phyloP scores from a whole-genome alignment of 2,329 filamentous ascomycete genomes.

The Fusarium scirpi region DNA sequence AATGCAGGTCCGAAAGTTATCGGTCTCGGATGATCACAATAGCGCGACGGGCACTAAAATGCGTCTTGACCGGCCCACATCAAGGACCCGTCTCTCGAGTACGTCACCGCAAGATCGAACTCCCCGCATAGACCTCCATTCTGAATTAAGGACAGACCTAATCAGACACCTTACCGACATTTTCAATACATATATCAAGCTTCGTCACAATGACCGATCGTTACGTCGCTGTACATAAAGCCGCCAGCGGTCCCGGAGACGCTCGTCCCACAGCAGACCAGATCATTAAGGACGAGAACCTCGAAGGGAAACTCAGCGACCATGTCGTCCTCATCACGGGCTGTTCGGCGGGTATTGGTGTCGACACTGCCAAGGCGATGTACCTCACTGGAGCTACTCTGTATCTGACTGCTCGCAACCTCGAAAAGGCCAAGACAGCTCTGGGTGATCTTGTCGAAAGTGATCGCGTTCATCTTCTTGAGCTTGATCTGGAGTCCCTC shows the following conservation, averaged over 20 bases:
- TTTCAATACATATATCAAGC: rapidly evolving
- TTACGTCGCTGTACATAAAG: conserved; percentile 11
- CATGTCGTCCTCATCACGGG: background rate
- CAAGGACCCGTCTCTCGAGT: background rate
- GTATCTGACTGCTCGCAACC: conserved; percentile 2
- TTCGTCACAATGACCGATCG: background rate
- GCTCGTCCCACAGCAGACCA: background rate
- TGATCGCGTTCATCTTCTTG: background rate
- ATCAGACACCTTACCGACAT: no score
- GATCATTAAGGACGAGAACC: conserved; percentile 2
- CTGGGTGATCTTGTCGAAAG: background rate
- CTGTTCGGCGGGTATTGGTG: background rate
- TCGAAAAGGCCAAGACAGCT: conserved; percentile 2
- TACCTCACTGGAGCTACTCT: conserved; percentile 3
- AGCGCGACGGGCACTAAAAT: background rate
- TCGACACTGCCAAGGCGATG: conserved; percentile 6
- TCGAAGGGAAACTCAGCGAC: background rate
- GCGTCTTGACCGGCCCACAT: background rate
- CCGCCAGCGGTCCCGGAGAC: background rate
- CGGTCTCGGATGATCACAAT: background rate
- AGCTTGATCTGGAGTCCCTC: conserved; percentile 1
- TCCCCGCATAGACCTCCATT: background rate
- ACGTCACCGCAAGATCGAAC: background rate
- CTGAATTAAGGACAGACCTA: no score
- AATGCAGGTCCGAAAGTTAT: background rate